phyloP scores from a whole-genome alignment of 805 yeast species.

The Schizosaccharomyces lindneri region DNA sequence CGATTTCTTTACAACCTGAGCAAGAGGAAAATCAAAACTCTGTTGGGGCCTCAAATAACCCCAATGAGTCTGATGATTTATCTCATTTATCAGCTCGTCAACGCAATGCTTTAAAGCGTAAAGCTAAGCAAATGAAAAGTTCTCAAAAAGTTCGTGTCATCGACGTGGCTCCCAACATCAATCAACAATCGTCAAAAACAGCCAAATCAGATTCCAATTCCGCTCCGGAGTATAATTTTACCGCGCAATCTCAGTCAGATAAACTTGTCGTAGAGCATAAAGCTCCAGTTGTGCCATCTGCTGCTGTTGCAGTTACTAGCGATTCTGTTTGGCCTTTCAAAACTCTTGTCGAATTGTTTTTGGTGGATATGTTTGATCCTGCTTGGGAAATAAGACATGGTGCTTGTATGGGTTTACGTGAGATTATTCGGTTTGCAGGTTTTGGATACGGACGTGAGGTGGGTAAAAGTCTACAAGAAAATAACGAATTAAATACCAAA shows the following conservation, averaged over 20 bases:
- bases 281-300: constrained; percentile 31
- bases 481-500: constrained; percentile 34
- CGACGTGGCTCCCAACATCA: constrained; percentile 2
- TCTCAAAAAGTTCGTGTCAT: constrained; percentile 16
- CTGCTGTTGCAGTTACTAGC: constrained; percentile 13
- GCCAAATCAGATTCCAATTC: constrained; percentile 4
- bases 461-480: constrained; percentile 35
- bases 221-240: constrained; percentile 18
- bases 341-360: constrained; percentile 62
- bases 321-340: constrained; percentile 73
- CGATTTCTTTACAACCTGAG: not conserved
- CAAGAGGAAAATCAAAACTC: constrained; percentile 6
- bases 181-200: not conserved
- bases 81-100: constrained; percentile 37
- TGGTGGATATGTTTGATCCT: constrained; percentile 59
- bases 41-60: constrained; percentile 3
- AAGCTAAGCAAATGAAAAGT: constrained; percentile 34
- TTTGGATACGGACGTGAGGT: constrained; percentile 59
- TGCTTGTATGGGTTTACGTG: constrained; percentile 76
- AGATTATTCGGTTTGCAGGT: constrained; percentile 61
- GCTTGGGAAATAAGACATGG: constrained; percentile 94
- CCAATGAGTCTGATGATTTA: constrained; percentile 13
- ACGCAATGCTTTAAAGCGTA: constrained; percentile 82
- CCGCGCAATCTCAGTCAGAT: constrained; percentile 48
- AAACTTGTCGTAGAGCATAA: constrained; percentile 59